Evolutionary conservation across 208 protist genomes (phyloP).

Genomic region (Trypanosomatidae sp.): DNA sequence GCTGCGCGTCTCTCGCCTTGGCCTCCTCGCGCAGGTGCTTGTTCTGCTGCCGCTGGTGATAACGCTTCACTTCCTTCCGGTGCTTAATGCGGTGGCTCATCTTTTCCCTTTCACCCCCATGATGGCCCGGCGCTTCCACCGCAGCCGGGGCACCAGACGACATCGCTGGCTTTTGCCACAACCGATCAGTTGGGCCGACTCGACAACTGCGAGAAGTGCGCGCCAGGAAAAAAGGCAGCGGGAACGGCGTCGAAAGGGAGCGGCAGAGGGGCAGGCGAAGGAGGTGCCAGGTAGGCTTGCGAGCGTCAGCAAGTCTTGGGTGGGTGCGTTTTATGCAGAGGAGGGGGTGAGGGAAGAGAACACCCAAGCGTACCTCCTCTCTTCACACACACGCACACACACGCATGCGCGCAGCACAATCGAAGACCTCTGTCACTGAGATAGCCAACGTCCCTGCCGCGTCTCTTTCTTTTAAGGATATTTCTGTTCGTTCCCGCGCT

Average conservation of each 20-base stretch:
- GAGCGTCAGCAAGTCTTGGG: neutral
- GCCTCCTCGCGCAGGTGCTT: conserved; percentile 37
- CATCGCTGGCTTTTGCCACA: neutral
- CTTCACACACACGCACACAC: neutral
- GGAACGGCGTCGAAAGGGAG: neutral
- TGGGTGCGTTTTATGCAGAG: neutral
- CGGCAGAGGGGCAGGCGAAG: neutral
- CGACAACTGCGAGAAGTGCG: neutral
- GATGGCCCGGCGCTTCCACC: neutral
- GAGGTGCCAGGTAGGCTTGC: neutral
- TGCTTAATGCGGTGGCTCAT: conserved; percentile 47
- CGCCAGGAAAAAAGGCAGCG: neutral
- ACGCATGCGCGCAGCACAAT: neutral
- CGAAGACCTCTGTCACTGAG: neutral
- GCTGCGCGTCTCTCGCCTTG: conserved; percentile 46
- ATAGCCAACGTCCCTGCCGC: neutral
- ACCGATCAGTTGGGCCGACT: neutral
- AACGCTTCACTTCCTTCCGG: conserved; percentile 74
- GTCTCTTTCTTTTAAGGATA: neutral
- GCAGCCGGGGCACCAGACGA: neutral
- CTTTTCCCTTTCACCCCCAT: neutral
- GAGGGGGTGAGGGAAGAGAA: neutral
- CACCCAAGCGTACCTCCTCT: no score
- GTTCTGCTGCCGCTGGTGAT: conserved; percentile 53
- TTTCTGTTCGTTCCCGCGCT: neutral